Base-by-base conservation (phyloP, 2,329 filamentous ascomycete species). In the Talaromyces islandicus region DNA sequence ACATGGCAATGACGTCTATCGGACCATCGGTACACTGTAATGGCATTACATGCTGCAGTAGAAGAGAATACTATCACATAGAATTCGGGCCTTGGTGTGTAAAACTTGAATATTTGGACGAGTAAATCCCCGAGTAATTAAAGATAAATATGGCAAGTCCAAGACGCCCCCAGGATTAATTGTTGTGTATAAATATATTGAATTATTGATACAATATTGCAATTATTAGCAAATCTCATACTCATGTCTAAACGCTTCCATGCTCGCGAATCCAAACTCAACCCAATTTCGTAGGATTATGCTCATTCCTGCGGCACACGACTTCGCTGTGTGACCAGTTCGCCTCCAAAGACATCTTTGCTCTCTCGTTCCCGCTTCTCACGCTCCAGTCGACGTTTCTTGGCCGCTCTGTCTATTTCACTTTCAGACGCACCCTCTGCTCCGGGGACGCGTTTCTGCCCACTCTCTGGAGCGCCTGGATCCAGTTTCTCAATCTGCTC, bases 401-500 rank as follows among this genome's bases (percentile, higher is more conserved):
- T 77, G n/a, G 72, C 70, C 21, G 70, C 61, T 5, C 73, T 69
- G 59, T 75, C 73, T 54, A 70, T 65, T 56, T 75, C 73, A 41
- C 69, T 75, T 56, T 74, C 73, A 4, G 70, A 73, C 0, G 67
- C 69, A 4, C 65, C 69, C 4, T 67, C 69, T 12, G 65, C 64
- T 5, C 66, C 64, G 2, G 66, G 64, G 1, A 65, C 57, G 21
- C 77, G 70, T 65, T 80, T 80, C 66, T 77, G 74, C 4, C 70
- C 71, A 43, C 65, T 69, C 56, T 69, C 70, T 10, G 72, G 65
- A 1, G 69, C 72, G 1, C 73, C 71, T 3, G 79, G 64, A 58
- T 78, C 77, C 1, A 70, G 67, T 62, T 80, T 80, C 60, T 81
- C 77, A 0, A 78, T 77, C 62, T 81, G 79, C 64, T 79, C 76